A percentile compares a stretch with the other conserved stretches of the same genome.
Conservation (phyloP, 352 stramenopile species). For the Globisporangium spinosum region DNA sequence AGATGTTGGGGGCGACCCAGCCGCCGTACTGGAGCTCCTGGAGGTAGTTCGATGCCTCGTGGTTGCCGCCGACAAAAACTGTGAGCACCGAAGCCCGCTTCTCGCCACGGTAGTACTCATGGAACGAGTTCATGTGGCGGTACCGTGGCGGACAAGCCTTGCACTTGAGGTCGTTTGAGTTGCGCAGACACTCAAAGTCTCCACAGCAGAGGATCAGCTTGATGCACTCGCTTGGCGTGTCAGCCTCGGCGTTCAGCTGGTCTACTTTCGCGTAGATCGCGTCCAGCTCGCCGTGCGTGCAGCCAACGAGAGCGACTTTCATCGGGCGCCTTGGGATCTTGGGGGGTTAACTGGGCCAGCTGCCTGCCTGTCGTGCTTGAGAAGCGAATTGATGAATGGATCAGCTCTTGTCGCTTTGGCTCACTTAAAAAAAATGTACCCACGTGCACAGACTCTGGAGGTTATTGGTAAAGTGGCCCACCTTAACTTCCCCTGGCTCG, state of each 20-base stretch:
- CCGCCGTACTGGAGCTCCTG: constrained; percentile 93
- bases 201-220: constrained; percentile 93
- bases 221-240: constrained; percentile 43
- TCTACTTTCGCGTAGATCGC: constrained; percentile 89
- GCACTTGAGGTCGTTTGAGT: constrained; percentile 82
- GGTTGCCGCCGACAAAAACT: constrained; percentile 95
- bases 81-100: constrained; percentile 88
- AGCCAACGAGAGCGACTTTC: constrained; percentile 88
- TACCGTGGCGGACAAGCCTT: constrained; percentile 92
- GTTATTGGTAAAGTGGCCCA: not conserved
- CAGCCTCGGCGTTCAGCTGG: constrained; percentile 29
- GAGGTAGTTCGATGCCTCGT: constrained; percentile 93
- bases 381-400: constrained; percentile 6
- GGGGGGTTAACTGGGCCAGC: not conserved
- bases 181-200: constrained; percentile 94
- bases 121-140: constrained; percentile 75
- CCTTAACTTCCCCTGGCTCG: not conserved
- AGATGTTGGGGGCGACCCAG: constrained; percentile 95
- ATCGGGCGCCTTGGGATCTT: constrained; percentile 2
- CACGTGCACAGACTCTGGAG: not conserved
- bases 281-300: constrained; percentile 92
- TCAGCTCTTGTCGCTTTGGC: not conserved
- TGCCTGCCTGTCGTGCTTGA: not conserved
- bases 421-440: not conserved
- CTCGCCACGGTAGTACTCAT: constrained; percentile 90